Evolutionary conservation across 2,329 filamentous ascomycete species (phyloP).

Genomic region (Fusarium tjaetaba): DNA sequence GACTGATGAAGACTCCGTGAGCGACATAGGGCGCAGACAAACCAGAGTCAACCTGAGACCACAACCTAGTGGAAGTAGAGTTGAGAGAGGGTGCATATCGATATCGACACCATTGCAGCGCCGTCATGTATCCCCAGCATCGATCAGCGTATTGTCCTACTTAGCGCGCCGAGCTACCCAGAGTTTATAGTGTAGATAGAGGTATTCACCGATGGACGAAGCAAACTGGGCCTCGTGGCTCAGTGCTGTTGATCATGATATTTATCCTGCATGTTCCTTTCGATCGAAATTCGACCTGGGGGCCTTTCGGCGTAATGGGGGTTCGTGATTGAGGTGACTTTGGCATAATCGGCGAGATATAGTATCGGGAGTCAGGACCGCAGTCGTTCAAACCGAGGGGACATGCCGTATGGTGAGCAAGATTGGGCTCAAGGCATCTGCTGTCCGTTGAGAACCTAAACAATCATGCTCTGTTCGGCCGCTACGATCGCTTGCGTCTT

Average conservation of each 20-base stretch:
- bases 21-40: background rate
- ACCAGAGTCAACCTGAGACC: background rate
- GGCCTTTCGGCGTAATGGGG: rapidly evolving
- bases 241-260: background rate
- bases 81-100: background rate
- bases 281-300: background rate
- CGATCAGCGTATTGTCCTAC: too few species aligned
- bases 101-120: background rate
- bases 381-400: background rate
- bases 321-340: background rate
- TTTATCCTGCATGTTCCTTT: background rate
- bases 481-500: rapidly evolving
- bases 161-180: background rate
- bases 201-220: rapidly evolving
- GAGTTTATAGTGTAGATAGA: background rate
- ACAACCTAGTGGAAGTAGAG: rapidly evolving
- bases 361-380: background rate
- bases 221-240: too few species aligned
- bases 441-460: background rate
- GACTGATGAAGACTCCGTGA: rapidly evolving
- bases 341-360: rapidly evolving
- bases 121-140: too few species aligned
- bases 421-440: background rate
- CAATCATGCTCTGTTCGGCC: rapidly evolving
- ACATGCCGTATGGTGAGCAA: background rate